Evolutionary conservation across 202 grass and related monocot genomes (phyloP), one percentile per base, ranked within the genome.

Genomic region (Panicum virgatum): DNA sequence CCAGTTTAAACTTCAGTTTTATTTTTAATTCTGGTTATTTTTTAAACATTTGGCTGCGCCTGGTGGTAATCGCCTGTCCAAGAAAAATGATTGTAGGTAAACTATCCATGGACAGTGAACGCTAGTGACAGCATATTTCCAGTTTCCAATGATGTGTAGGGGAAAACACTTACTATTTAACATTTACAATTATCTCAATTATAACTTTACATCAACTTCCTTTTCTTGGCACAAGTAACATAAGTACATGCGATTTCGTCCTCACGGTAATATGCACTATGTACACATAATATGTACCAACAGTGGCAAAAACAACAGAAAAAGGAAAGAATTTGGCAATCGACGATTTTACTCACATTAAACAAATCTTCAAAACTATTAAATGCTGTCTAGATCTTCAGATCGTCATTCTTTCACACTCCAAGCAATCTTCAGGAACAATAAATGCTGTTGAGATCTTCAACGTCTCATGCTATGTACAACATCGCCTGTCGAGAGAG

Each of bases 401-500:
- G n/a, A n/a, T n/a, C n/a, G n/a, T n/a, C n/a, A n/a, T n/a, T n/a
- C 11, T 46, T 12, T 79, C 66, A 59, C 48, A n/a, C n/a, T n/a
- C n/a, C n/a, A n/a, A n/a, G n/a, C n/a, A n/a, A n/a, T n/a, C n/a
- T n/a, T n/a, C n/a, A 82, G 47, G 77, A 4, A 40, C 27, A 72
- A 82, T 57, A 42, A 70, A 78, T 75, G 50, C 0, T 25, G 69
- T 72, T 14, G 58, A 50, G 22, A 34, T 26, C 57, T 81, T 57
- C 47, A 60, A 3, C 13, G 44, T 14, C 26, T 89, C 66, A 78
- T 58, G 73, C 9, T 82, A 89, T 82, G 83, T 82, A 86, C 83
- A 86, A 78, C 87, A 85, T 73, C 38, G 73, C 87, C 83, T 89
- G 83, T 89, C n/a, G 54, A 85, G 65, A 86, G 37, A 68, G 69